Base-by-base conservation (phyloP, 257 asterid species). In the Primulina tabacum region DNA sequence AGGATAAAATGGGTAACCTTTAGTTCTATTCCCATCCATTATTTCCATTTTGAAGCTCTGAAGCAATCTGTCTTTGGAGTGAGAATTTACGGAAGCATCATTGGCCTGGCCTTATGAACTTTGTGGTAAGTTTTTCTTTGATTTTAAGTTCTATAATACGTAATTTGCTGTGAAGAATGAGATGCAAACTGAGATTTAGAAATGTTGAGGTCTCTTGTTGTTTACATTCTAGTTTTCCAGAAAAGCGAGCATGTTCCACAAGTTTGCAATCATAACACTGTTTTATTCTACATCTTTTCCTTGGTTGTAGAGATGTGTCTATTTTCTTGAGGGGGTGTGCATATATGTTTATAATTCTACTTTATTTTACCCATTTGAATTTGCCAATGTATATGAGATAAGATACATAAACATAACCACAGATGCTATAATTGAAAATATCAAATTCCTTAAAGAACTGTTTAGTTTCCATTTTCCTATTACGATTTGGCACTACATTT, bases 401-500 rank as follows among this genome's bases (percentile, higher is more conserved):
- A 10, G 18, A 7, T 34, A 6, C 24, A 57, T 34, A n/a, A 30
- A 9, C 30, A 43, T 68, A 57, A 18, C 17, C 24, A 10, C 55
- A 53, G 14, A 62, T 21, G 24, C 24, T 21, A 21, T 21, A 21
- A 21, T 21, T 21, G 65, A 67, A 58, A 55, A 1, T 16, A 61
- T 60, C 66, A 12, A 32, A 61, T 40, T 55, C 26, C 56, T 2
- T 58, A n/a, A 9, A 70, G 73, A 37, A 43, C 58, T 62, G 10
- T 12, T 37, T 43, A 32, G 59, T 34, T 32, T 64, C 70, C 73
- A 52, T 32, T 59, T 17, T 38, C 26, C 28, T 29, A 18, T n/a
- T 21, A 34, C 20, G n/a, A 60, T 50, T 4, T 30, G 8, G 56
- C 20, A 16, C 20, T 30, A 20, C 3, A 4, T 12, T 17, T n/a